phyloP scores from a whole-genome alignment of 2,329 filamentous ascomycete genomes.

The Colletotrichum camelliae region DNA sequence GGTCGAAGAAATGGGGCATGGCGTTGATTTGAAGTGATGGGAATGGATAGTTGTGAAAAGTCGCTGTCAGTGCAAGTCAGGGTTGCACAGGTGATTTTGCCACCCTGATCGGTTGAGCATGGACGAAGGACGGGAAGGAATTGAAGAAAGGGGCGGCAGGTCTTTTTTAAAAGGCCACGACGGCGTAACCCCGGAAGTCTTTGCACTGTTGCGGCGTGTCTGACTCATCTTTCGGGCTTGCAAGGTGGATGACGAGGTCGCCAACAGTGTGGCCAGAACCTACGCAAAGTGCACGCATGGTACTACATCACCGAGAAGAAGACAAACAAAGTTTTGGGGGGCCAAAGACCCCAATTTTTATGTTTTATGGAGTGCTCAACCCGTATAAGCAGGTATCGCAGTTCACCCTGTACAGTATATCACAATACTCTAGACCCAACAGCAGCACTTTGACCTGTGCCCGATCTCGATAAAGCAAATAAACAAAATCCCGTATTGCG shows the following conservation, averaged over 20 bases:
- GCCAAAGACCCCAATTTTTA: background rate
- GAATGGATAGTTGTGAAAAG: background rate
- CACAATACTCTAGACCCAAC: background rate
- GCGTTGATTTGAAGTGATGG: background rate
- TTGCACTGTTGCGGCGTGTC: background rate
- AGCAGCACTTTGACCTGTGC: background rate
- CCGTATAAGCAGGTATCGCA: background rate
- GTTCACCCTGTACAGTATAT: background rate
- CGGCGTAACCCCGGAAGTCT: background rate
- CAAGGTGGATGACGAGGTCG: background rate
- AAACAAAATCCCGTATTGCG: background rate
- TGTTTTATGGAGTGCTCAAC: background rate
- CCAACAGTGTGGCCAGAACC: background rate
- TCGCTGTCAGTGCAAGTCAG: background rate
- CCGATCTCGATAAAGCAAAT: background rate
- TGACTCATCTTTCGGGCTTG: background rate
- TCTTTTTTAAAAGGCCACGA: background rate
- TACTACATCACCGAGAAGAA: background rate
- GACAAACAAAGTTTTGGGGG: background rate
- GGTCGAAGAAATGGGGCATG: background rate
- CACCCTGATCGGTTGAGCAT: background rate
- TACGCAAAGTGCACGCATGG: background rate
- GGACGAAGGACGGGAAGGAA: background rate
- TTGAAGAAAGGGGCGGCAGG: background rate
- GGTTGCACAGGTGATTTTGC: background rate